These are phyloP conservation scores for Fraxinus cuspidata DNA, from an alignment of 257 asterid species.

Conservation along the genomic window DNA sequence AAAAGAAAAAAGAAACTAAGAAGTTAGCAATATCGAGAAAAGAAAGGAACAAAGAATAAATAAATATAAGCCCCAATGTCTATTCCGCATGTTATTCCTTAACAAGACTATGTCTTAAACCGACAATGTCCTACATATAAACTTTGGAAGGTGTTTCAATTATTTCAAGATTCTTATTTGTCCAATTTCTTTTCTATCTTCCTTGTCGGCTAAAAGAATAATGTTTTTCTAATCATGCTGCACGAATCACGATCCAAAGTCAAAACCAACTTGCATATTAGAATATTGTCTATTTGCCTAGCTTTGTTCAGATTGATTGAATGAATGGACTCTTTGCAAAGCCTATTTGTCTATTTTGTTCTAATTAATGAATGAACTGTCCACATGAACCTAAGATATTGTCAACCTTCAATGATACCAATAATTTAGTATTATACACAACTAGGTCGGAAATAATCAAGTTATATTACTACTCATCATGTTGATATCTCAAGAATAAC, in stretches of 20 bases:
- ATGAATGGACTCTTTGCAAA: not conserved
- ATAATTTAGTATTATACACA: not conserved
- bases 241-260: slow-evolving; percentile 29
- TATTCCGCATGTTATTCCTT: not conserved
- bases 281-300: slow-evolving; percentile 3
- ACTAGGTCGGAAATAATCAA: too few species aligned
- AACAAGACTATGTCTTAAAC: not conserved
- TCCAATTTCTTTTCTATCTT: not conserved
- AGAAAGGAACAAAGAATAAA: not conserved
- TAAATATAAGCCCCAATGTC: not conserved
- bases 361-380: not conserved
- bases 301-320: not conserved
- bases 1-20: too few species aligned
- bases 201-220: not conserved
- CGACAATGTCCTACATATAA: not conserved
- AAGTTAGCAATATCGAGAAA: too few species aligned
- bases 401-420: not conserved
- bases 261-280: slow-evolving; percentile 33
- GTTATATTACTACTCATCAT: too few species aligned
- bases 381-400: not conserved
- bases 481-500: too few species aligned
- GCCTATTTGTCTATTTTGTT: not conserved
- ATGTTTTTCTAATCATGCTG: not conserved
- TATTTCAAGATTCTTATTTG: not conserved
- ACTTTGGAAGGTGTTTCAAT: not conserved